phyloP scores from a whole-genome alignment of 2,329 filamentous ascomycete genomes.

The Fusarium tjaetaba region DNA sequence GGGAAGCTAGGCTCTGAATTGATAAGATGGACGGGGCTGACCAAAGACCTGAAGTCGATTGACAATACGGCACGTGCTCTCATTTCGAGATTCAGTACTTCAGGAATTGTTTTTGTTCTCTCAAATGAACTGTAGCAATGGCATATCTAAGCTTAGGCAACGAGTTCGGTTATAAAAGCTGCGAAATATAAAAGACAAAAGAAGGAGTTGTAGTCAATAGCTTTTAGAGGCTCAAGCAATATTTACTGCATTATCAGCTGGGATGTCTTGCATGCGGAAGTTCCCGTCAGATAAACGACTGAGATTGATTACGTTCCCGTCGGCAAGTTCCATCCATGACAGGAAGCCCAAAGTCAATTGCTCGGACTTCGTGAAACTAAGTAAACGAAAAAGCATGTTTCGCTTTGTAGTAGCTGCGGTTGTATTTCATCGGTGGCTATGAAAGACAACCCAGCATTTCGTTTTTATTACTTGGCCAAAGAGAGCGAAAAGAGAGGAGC shows the following conservation, averaged over 20 bases:
- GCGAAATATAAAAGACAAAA: accelerated
- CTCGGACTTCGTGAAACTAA: accelerated
- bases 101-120: too few relatives aligned
- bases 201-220: accelerated
- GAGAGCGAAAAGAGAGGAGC: not conserved
- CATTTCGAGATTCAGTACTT: not conserved
- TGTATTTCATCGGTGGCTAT: too few relatives aligned
- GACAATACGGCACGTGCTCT: not conserved
- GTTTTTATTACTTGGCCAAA: too few relatives aligned
- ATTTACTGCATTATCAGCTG: not conserved
- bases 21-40: not conserved
- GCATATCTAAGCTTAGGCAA: accelerated
- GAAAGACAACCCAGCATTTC: accelerated
- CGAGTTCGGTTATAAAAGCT: accelerated
- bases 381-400: accelerated
- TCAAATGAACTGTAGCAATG: accelerated
- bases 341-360: accelerated
- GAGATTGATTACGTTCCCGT: not conserved
- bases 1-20: not conserved
- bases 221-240: not conserved
- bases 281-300: not conserved
- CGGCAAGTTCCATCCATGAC: not conserved
- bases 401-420: too few relatives aligned
- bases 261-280: not conserved
- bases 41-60: not conserved